These are phyloP conservation scores for Lepidium didymum DNA, from an alignment of 345 rosid genomes.

Conservation along the genomic window DNA sequence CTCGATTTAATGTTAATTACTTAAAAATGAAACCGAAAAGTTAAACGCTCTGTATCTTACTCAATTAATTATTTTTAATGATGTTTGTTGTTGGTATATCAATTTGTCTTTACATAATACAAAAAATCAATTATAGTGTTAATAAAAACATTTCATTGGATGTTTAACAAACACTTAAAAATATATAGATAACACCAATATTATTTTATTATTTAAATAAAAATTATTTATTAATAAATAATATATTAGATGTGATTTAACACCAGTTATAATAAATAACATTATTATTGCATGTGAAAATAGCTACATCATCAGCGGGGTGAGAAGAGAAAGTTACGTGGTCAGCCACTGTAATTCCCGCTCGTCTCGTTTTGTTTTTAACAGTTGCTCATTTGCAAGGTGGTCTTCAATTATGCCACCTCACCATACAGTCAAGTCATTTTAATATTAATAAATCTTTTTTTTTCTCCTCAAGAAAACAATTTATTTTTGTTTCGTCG, in stretches of 20 bases:
- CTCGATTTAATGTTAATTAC: not conserved
- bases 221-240: no score
- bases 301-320: no score
- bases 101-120: not conserved
- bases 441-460: not conserved
- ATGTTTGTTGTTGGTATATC: conserved; percentile 10
- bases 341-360: conserved; percentile 25
- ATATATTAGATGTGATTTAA: no score
- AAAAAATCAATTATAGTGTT: not conserved
- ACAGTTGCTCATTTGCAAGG: not conserved
- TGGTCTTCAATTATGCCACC: not conserved
- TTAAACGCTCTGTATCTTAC: not conserved
- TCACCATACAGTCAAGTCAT: conserved; percentile 7
- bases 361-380: conserved; percentile 7
- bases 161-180: no score
- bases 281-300: no score
- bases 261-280: no score
- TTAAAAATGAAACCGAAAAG: not conserved
- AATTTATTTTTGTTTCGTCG: not conserved
- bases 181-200: no score
- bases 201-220: no score
- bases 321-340: not conserved
- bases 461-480: not conserved
- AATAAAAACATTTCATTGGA: not conserved
- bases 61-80: not conserved